Base-by-base conservation (phyloP, 2,329 filamentous ascomycete species). In the Diaporthe ilicicola region DNA sequence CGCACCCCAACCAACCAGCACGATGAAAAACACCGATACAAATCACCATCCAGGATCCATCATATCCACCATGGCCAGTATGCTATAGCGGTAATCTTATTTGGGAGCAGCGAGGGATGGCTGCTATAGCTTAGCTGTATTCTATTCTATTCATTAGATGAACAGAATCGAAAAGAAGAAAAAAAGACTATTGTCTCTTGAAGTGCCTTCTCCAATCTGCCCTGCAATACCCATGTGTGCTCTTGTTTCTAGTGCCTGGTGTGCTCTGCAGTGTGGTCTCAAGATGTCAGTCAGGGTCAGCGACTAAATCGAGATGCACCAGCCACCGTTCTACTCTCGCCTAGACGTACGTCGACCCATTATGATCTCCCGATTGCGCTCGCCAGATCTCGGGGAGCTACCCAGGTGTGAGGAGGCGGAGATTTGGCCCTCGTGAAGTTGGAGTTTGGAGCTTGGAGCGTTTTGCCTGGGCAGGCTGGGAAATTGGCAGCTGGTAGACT, bases 11-110 rank as follows among this genome's bases (percentile, higher is more conserved):
- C 29, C 54, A 53, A 71, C 39, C 48, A 39, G 29, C 19, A 64
- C 37, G 53, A 72, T 34, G 51, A 37, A 29, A 51, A 44, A 24
- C 42, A 55, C 70, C 67, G 64, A 24, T 50, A 46, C 51, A 39
- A 50, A 39, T 37, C 48, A 61, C 39, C 37, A 34, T 50, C 59
- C 44, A 68, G 59, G 42, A 64, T 50, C 44, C 59, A 44, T 44
- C 37, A 51, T 51, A 44, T 48, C 53, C 62, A 67, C 34, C 50
- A 34, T 70, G 54, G 61, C 67, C 55, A 66, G 50, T 66, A 59
- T 67, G 67, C 70, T 54, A 53, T 22, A 67, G 62, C 48, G 69
- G 67, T 59, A 53, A 69, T 70, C 64, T 39, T 61, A 46, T 54
- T 68, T 27, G 54, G 29, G 67, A 54, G 46, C 61, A 72, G 67